Conservation (phyloP, 805 yeast genomes). For the Jamesozyma spencerorum region DNA sequence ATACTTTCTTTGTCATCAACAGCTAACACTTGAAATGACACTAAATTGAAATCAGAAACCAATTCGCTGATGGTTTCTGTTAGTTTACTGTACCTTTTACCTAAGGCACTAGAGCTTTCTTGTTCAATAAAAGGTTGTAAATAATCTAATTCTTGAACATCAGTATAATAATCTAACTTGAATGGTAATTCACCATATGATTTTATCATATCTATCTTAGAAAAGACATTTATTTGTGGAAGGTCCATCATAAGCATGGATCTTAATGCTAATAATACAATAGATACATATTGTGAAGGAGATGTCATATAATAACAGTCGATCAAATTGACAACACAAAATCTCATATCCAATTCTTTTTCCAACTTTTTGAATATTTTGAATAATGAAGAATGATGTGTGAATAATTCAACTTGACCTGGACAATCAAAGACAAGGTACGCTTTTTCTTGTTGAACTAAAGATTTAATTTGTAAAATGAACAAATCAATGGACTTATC, state of each 20-base stretch:
- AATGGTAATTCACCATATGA: constrained; percentile 78
- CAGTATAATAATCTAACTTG: constrained; percentile 76
- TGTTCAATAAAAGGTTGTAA: constrained; percentile 59
- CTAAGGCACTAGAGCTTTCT: constrained; percentile 61
- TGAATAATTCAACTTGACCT: constrained; percentile 92
- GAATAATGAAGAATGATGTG: constrained; percentile 72
- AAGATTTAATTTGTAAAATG: constrained; percentile 43
- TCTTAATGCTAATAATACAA: constrained; percentile 69
- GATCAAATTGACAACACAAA: constrained; percentile 77
- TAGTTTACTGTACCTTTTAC: constrained; percentile 52
- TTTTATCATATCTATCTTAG: constrained; percentile 76
- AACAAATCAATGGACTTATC: constrained; percentile 53
- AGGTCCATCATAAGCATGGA: constrained; percentile 88
- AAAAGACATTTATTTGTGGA: constrained; percentile 87
- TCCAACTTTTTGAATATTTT: constrained; percentile 58
- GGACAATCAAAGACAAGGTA: constrained; percentile 84
- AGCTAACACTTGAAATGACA: constrained; percentile 79
- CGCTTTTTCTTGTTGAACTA: constrained; percentile 48
- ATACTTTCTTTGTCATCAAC: constrained; percentile 88
- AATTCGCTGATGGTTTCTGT: constrained; percentile 74
- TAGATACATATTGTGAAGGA: constrained; percentile 83
- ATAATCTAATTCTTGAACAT: constrained; percentile 73
- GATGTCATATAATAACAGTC: constrained; percentile 76
- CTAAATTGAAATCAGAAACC: constrained; percentile 78
- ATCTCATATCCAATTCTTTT: constrained; percentile 55